phyloP scores from a whole-genome alignment of 164 flowering plant genomes.

The Vitis labrusca region DNA sequence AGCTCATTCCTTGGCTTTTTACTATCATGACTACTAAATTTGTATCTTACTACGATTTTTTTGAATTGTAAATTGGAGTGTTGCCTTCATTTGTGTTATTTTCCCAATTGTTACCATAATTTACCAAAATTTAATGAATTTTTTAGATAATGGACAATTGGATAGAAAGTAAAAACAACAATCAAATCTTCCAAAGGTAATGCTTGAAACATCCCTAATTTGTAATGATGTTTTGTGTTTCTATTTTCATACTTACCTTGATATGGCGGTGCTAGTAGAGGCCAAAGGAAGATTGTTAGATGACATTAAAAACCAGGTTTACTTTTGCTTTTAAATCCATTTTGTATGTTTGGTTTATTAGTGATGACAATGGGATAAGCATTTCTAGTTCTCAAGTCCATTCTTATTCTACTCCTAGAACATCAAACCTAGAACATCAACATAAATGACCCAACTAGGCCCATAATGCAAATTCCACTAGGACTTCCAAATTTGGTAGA shows the following conservation, averaged over 20 bases:
- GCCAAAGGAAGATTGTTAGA: constrained; percentile 82
- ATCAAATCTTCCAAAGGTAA: constrained; percentile 66
- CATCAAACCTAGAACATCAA: too few relatives aligned
- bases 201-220: not conserved
- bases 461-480: too few relatives aligned
- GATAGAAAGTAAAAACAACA: constrained; percentile 82
- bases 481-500: too few relatives aligned
- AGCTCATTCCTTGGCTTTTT: too few relatives aligned
- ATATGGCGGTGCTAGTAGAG: constrained; percentile 79
- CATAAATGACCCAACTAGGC: too few relatives aligned
- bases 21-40: too few relatives aligned
- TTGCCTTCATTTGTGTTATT: too few relatives aligned
- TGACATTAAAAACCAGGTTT: constrained; percentile 82
- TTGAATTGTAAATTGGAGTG: too few relatives aligned
- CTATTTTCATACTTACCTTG: constrained; percentile 54
- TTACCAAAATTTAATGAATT: constrained; percentile 4
- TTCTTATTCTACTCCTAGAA: not conserved
- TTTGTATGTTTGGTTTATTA: constrained; percentile 10
- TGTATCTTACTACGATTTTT: too few relatives aligned
- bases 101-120: constrained; percentile 3
- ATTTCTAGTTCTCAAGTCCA: not conserved
- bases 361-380: not conserved
- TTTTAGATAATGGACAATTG: constrained; percentile 66
- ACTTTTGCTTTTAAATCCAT: not conserved
- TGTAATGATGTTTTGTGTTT: constrained; percentile 2